Evolutionary conservation across 441 rosid genomes (phyloP).

Genomic region (Arabidopsis lyrata): DNA sequence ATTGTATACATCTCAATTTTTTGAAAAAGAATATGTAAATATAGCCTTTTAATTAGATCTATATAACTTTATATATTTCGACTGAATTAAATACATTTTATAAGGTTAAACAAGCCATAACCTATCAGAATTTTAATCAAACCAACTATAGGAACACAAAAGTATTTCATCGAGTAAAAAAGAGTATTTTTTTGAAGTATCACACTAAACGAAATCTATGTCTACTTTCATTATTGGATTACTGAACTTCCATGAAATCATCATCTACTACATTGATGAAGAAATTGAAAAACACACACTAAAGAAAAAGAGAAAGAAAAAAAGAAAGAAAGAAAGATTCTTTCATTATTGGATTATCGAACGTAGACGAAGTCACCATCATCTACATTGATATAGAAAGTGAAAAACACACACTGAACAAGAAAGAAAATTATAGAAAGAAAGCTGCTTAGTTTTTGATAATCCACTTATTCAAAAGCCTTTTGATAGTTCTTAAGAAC

Average conservation of each 20-base stretch:
- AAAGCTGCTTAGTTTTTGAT: neutral
- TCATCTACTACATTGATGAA: neutral
- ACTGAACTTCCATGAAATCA: neutral
- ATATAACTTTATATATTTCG: no score
- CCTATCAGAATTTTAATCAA: neutral
- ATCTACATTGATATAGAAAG: neutral
- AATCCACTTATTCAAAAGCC: slow-evolving; percentile 43
- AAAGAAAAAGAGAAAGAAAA: neutral
- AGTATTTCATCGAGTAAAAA: neutral
- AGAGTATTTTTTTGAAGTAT: neutral
- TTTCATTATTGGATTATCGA: neutral
- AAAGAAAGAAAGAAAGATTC: neutral
- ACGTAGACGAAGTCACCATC: neutral
- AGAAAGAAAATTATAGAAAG: neutral
- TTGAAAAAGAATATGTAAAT: no score
- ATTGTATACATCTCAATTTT: no score
- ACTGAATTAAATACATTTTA: neutral
- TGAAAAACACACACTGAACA: neutral
- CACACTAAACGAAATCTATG: neutral
- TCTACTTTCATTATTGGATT: neutral
- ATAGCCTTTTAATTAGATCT: no score
- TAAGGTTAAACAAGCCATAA: neutral
- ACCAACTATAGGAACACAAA: neutral
- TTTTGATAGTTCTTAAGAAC: slow-evolving; percentile 47
- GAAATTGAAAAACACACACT: neutral